Conservation (phyloP, 2,329 filamentous ascomycete species). For the Fusarium decemcellulare region DNA sequence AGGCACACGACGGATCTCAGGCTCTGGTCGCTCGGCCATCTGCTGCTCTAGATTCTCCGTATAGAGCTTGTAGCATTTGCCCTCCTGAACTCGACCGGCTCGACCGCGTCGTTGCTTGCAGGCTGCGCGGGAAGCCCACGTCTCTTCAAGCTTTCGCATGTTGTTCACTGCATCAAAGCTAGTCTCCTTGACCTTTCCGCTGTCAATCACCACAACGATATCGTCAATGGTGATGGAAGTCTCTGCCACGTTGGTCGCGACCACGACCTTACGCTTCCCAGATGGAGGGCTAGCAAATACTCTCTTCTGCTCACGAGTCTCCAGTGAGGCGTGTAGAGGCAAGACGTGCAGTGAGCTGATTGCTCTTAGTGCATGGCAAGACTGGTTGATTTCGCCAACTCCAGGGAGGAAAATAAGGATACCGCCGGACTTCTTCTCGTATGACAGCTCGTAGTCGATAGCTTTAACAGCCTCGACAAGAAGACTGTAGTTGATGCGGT, state of each 20-base stretch:
- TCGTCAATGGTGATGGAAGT: constrained; percentile 99
- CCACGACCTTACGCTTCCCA: constrained; percentile 91
- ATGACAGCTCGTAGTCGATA: constrained; percentile 82
- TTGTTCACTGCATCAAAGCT: constrained; percentile 93
- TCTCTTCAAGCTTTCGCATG: constrained; percentile 94
- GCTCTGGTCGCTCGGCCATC: constrained; percentile 91
- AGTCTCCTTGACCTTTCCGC: constrained; percentile 95
- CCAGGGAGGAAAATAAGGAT: constrained; percentile 97
- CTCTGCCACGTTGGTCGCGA: constrained; percentile 96
- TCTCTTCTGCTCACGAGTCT: constrained; percentile 87
- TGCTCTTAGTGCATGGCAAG: constrained; percentile 80
- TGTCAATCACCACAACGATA: constrained; percentile 95
- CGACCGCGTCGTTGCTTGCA: constrained; percentile 95
- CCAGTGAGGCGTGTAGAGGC: constrained; percentile 91
- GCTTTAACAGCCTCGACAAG: constrained; percentile 83
- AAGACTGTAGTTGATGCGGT: constrained; percentile 92
- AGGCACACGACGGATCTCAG: constrained; percentile 93
- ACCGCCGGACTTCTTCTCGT: constrained; percentile 78
- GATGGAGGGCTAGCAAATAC: constrained; percentile 84
- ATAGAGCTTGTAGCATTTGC: constrained; percentile 95
- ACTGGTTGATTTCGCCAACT: constrained; percentile 90
- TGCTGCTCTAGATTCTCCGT: constrained; percentile 87
- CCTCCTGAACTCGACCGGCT: constrained; percentile 92
- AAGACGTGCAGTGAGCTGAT: constrained; percentile 79
- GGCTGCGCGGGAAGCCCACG: constrained; percentile 93